A percentile compares a stretch with the other conserved stretches of the same genome.
Evolutionary conservation across 495 filamentous ascomycete species (phyloP).

Genomic region (Terfezia claveryi): DNA sequence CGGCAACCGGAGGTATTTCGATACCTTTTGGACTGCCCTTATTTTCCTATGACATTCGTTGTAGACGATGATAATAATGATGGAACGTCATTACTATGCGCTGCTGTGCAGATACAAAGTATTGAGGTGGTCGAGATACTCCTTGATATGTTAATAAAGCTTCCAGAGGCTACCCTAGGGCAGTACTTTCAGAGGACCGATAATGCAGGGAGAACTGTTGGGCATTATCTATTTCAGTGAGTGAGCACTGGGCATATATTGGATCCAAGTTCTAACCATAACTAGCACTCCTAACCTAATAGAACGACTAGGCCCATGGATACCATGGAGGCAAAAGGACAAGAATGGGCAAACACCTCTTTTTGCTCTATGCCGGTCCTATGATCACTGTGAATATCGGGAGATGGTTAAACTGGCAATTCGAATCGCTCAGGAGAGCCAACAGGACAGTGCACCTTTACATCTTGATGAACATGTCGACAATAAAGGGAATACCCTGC

Average conservation of each 20-base stretch:
- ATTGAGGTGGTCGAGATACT: conserved; percentile 50
- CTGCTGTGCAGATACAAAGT: conserved; percentile 79
- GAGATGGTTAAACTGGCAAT: conserved; percentile 67
- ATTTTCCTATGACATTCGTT: conserved; percentile 42
- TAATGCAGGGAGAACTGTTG: conserved; percentile 63
- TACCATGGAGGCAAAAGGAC: conserved; percentile 80
- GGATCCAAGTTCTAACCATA: neutral
- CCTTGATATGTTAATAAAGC: conserved; percentile 39
- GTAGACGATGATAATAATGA: conserved; percentile 72
- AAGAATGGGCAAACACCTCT: conserved; percentile 92
- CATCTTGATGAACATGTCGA: conserved; percentile 90
- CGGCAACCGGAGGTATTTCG: conserved; percentile 43
- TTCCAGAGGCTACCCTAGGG: conserved; percentile 26
- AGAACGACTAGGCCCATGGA: conserved; percentile 41
- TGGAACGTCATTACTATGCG: conserved; percentile 72
- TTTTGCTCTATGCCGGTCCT: conserved; percentile 83
- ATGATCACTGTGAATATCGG: conserved; percentile 74
- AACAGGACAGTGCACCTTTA: conserved; percentile 55
- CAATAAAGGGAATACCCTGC: conserved; percentile 70
- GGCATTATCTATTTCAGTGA: conserved; percentile 80
- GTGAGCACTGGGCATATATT: neutral
- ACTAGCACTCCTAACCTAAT: conserved; percentile 48
- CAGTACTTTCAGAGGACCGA: conserved; percentile 56
- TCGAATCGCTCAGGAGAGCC: conserved; percentile 45
- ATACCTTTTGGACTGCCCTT: conserved; percentile 43